These are phyloP conservation scores for Diaporthe sp. DNA, from an alignment of 2,329 filamentous ascomycete species.

Conservation along the genomic window DNA sequence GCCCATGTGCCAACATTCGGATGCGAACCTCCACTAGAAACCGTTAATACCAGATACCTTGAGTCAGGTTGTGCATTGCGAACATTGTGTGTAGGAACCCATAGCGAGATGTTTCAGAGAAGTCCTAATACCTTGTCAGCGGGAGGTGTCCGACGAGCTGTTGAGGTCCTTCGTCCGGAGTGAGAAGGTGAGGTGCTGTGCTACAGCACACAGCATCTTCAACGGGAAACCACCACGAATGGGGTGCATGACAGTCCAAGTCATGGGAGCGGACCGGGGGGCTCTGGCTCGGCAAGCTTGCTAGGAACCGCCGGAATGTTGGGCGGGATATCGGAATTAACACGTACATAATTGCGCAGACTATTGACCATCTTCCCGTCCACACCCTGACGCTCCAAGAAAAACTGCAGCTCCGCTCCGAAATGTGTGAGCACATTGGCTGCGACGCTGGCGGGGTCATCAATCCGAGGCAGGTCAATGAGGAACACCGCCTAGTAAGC, in stretches of 20 bases:
- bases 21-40: slow-evolving; percentile 67
- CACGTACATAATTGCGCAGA: slow-evolving; percentile 71
- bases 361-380: slow-evolving; percentile 75
- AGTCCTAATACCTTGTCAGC: slow-evolving; percentile 64
- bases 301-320: background rate
- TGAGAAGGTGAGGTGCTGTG: background rate
- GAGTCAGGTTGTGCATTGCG: slow-evolving; percentile 47
- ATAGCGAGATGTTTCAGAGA: slow-evolving; percentile 76
- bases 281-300: slow-evolving; percentile 3
- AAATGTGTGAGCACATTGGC: slow-evolving; percentile 64
- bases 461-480: slow-evolving; percentile 84
- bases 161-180: background rate
- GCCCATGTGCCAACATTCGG: slow-evolving; percentile 54
- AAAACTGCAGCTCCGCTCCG: slow-evolving; percentile 77
- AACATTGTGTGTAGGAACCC: slow-evolving; percentile 90
- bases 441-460: slow-evolving; percentile 47
- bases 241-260: slow-evolving; percentile 3
- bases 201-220: background rate
- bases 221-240: slow-evolving; percentile 19
- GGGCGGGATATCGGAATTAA: background rate
- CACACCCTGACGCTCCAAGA: slow-evolving; percentile 76
- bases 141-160: background rate
- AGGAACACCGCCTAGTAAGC: slow-evolving; percentile 78
- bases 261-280: background rate
- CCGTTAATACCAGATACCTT: slow-evolving; percentile 2